Evolutionary conservation across 148 eudicot species (phyloP), one percentile per base, ranked within the genome.

Genomic region (Selenicereus undatus): DNA sequence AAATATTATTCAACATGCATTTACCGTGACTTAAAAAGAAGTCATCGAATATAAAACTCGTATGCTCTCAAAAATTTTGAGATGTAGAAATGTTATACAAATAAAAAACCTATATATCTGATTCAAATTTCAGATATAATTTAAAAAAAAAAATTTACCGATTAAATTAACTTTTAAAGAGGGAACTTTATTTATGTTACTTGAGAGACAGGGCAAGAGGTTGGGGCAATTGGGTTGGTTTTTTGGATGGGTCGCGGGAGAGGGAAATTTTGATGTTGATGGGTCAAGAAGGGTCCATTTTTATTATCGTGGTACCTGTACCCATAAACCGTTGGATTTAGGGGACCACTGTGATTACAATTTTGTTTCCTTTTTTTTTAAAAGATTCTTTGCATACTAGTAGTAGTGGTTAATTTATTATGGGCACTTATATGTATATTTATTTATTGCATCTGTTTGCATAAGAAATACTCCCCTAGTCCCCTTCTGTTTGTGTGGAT

Each of bases 271-370:
- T 36, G 74, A 71, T 71, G 74, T 21, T 35, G 45, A 48, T 8
- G 52, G 52, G 52, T 71, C 4, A n/a, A 21, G 48, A 27, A 1
- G 13, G 75, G 75, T 42, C 52, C 52, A 73, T 8, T 42, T 22
- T 8, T 21, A 2, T 42, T 11, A 22, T 42, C 17, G 30, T 73
- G 29, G 52, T 42, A 22, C 50, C 75, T 39, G 51, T 10, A 45
- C 52, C 52, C 52, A 42, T 39, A 45, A 43, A 17, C 75, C 54
- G 75, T 72, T 39, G 52, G 52, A 73, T 73, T 73, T 42, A 51
- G 35, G 54, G 75, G 75, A 22, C 54, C 75, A 22, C 52, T 42
- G 29, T 73, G 24, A 35, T 71, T 32, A 20, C 54, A 11, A 56
- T 2, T 54, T 3, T 13, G 17, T 56, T 56, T 56, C 2, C 18